Base-by-base conservation (phyloP, 768 basidiomycete species). In the Lentinus brumalis region DNA sequence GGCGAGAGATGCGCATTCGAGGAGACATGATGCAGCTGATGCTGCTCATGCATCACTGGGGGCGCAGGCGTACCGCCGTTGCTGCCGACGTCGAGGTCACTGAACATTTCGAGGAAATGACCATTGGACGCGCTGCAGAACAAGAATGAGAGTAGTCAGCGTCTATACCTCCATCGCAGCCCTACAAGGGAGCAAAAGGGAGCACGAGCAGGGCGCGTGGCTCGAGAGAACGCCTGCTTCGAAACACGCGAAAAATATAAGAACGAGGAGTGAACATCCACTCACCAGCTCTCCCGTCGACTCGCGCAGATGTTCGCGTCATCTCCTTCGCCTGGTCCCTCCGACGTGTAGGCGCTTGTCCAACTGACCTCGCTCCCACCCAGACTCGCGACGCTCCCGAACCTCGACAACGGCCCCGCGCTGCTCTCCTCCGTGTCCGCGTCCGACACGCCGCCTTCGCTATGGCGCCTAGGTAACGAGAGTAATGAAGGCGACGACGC, bases 321-420 rank as follows among this genome's bases (percentile, higher is more conserved):
- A 38, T 56, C 39, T 56, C 47, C 52, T 46, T 61, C 66, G 41
- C 56, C 56, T n/a, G 62, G 67, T n/a, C 53, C 56, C n/a, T 69
- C 71, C 42, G 65, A 67, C 46, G 46, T 55, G 45, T 61, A 67
- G n/a, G 63, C 66, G 57, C 71, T 72, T 56, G 71, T 71, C 63
- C 60, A 67, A 61, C 72, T 71, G 18, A 54, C 66, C 59, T 70
- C 70, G 64, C 70, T 73, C 4, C 67, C 67, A 45, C 61, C 67
- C 39, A 67, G 60, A 57, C 68, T 69, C 61, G 71, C 69, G 30
- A 70, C 57, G 45, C 63, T 67, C 30, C 65, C 69, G 53, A 67
- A 71, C 47, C 68, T 50, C 41, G 68, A 67, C 21, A 66, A 44
- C 54, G 65, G 62, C 41, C 56, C 63, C 40, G 57, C 64, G 59